Evolutionary conservation across 2,329 filamentous ascomycete genomes (phyloP).

Genomic region (Aspergillus piperis): DNA sequence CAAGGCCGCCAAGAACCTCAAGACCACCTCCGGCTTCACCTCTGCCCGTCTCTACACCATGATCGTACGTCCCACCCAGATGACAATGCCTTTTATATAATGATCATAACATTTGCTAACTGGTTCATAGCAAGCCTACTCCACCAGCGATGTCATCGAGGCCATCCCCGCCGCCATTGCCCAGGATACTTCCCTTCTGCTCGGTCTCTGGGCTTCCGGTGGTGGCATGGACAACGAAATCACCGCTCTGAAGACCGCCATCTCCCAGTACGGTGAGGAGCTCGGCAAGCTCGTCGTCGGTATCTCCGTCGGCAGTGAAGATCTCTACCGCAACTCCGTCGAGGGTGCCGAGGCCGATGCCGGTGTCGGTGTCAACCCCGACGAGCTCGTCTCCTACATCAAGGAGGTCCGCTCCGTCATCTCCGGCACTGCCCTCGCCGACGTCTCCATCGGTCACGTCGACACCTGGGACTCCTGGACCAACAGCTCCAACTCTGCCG

Average conservation of each 20-base stretch:
- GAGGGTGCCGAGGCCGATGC: slow-evolving; percentile 65
- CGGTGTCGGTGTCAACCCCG: slow-evolving; percentile 64
- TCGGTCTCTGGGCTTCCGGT: slow-evolving; percentile 81
- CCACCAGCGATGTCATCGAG: slow-evolving; percentile 64
- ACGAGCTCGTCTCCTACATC: slow-evolving; percentile 69
- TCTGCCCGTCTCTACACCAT: slow-evolving; percentile 62
- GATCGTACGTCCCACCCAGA: slow-evolving; percentile 44
- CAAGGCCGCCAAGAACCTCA: slow-evolving; percentile 41
- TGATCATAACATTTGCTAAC: not conserved
- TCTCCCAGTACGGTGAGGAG: slow-evolving; percentile 65
- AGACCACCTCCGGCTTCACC: slow-evolving; percentile 45
- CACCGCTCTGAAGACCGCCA: slow-evolving; percentile 68
- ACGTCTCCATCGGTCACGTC: slow-evolving; percentile 73
- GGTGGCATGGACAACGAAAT: slow-evolving; percentile 74
- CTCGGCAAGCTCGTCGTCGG: slow-evolving; percentile 66
- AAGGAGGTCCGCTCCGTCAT: slow-evolving; percentile 65
- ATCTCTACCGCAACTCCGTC: slow-evolving; percentile 78
- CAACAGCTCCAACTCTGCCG: slow-evolving; percentile 69
- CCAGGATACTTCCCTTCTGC: slow-evolving; percentile 74
- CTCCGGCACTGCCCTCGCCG: slow-evolving; percentile 56
- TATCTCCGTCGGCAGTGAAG: slow-evolving; percentile 84
- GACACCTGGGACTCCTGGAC: slow-evolving; percentile 84
- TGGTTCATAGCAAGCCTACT: slow-evolving; percentile 48
- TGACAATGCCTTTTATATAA: not conserved
- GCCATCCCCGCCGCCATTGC: slow-evolving; percentile 82